Base-by-base conservation (phyloP, 805 yeast species). In the Saturnispora serradocipensis region DNA sequence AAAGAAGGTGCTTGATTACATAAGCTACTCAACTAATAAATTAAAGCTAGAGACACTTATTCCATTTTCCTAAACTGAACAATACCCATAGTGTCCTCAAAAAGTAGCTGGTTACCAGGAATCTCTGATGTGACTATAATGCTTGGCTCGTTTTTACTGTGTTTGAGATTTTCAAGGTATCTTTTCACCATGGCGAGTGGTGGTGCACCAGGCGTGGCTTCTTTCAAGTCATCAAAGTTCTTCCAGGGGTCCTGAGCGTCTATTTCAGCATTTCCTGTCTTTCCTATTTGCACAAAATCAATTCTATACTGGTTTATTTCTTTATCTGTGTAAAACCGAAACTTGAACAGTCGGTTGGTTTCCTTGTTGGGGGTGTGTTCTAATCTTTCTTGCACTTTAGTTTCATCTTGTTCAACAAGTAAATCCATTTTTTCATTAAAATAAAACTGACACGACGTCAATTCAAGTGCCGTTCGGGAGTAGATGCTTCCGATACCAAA, bases 61-160 rank as follows among this genome's bases (percentile, higher is more conserved):
- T 40, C 18, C 27, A 18, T 35, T 20, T 25, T 47, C 32, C 55
- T 54, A 45, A 63, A 63, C 13, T 56, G 42, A 6, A 61, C 39
- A 5, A 60, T 49, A 2, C 66, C 66, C 6, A 56, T 35, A 39
- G 57, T 43, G 6, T 60, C 50, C 20, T 60, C 60, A 1, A 62
- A n/a, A 10, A 50, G 54, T 7, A 61, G 54, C 39, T 38, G 56
- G 1, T 28, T 45, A 3, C 25, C 39, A 1, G 60, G 61, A 2
- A 56, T 36, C 32, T 55, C 56, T 3, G 57, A 57, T 1, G 53
- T 38, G 11, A 55, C 52, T 9, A 61, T 56, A 36, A 63, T 43
- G 24, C 54, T 55, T n/a, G 66, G 67, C n/a, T 59, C 56, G 38
- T 62, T 59, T 16, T 56, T 46, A 50, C 67, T 61, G 5, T 16